These are phyloP conservation scores for Discostella stelligeroides DNA, from an alignment of 108 stramenopile genomes.

Conservation along the genomic window DNA sequence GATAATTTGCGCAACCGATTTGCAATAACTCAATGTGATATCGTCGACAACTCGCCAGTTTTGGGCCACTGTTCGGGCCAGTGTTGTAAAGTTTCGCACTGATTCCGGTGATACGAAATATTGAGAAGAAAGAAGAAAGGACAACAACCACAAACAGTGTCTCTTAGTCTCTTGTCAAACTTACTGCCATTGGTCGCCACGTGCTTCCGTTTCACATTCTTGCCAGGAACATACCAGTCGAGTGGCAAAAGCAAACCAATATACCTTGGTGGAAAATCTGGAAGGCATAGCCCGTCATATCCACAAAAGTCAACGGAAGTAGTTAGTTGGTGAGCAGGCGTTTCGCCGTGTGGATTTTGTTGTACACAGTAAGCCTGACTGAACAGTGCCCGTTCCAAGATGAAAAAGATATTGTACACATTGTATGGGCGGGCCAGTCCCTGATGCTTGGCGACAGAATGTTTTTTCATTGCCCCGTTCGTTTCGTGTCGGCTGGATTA, in stretches of 20 bases:
- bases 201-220: slow-evolving; percentile 1
- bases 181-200: background rate
- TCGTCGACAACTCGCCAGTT: background rate
- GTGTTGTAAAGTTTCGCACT: background rate
- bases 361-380: background rate
- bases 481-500: too few relatives aligned
- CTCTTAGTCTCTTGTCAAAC: background rate
- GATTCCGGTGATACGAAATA: too few relatives aligned
- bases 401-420: background rate
- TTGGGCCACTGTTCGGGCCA: background rate
- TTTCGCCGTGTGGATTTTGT: background rate
- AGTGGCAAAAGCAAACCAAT: background rate
- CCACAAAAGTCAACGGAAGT: background rate
- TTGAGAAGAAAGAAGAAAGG: background rate
- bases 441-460: too few relatives aligned
- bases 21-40: background rate
- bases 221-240: background rate
- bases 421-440: background rate
- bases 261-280: background rate
- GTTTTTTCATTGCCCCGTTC: too few relatives aligned
- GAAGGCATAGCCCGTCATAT: background rate
- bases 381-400: background rate
- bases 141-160: too few relatives aligned
- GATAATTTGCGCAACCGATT: background rate
- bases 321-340: background rate